phyloP scores from a whole-genome alignment of 2,329 filamentous ascomycete species.

The Pseudocercospora macadamiae region DNA sequence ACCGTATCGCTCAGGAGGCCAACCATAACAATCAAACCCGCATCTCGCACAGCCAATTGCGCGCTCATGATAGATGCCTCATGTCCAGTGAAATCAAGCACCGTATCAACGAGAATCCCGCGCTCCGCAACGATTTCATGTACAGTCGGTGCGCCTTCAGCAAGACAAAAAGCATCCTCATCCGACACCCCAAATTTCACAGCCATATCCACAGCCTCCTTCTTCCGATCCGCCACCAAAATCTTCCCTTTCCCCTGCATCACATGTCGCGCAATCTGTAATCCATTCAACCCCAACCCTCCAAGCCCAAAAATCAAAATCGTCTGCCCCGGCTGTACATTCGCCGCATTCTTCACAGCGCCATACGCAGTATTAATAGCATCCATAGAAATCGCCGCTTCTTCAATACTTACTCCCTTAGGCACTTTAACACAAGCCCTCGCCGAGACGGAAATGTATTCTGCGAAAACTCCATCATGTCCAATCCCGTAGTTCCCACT shows the following conservation, averaged over 20 bases:
- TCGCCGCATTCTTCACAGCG: constrained; percentile 42
- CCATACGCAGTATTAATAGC: constrained; percentile 48
- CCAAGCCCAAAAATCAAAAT: constrained; percentile 47
- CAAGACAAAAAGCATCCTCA: constrained; percentile 32
- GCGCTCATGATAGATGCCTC: constrained; percentile 25
- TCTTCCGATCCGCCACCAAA: constrained; percentile 40
- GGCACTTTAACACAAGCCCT: constrained; percentile 34
- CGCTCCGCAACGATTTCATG: constrained; percentile 23
- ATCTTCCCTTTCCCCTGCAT: constrained; percentile 46
- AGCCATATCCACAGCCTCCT: constrained; percentile 38
- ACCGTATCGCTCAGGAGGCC: constrained; percentile 24
- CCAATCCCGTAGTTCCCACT: constrained; percentile 51
- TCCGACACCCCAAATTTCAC: constrained; percentile 36
- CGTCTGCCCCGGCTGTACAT: constrained; percentile 41
- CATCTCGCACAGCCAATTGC: constrained; percentile 24
- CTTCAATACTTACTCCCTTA: constrained; percentile 16
- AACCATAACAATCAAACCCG: constrained; percentile 27
- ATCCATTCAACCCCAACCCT: constrained; percentile 46
- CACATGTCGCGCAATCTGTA: constrained; percentile 52
- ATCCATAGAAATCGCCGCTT: constrained; percentile 46
- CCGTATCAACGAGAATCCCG: constrained; percentile 27
- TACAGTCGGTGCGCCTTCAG: constrained; percentile 4
- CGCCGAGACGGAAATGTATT: constrained; percentile 40
- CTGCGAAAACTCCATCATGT: constrained; percentile 49
- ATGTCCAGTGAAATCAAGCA: constrained; percentile 32